These are phyloP conservation scores for Ettlia oleoabundans DNA, from an alignment of 139 green algal species.

Conservation along the genomic window DNA sequence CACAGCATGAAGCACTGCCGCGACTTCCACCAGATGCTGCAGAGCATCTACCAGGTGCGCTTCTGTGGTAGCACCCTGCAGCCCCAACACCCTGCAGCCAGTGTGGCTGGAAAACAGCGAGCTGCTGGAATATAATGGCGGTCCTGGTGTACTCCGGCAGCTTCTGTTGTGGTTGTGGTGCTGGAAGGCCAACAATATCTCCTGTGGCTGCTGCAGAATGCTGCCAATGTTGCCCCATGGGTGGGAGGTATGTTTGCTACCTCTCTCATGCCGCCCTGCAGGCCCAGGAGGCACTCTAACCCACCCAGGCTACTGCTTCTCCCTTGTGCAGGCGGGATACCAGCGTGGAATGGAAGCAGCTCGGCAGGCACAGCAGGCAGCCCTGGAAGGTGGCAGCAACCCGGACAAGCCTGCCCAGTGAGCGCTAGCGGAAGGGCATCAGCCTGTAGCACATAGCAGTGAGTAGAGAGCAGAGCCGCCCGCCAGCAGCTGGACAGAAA, in stretches of 20 bases:
- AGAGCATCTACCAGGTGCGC: constrained; percentile 16
- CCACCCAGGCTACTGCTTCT: background rate
- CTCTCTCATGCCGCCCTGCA: no score
- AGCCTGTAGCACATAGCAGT: no score
- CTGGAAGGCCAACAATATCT: no score
- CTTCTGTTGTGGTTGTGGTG: no score
- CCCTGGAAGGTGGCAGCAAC: background rate
- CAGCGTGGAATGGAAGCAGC: constrained; percentile 12
- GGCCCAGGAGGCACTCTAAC: background rate
- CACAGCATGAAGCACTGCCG: constrained; percentile 21
- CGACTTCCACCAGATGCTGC: constrained; percentile 14
- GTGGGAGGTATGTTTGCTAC: no score
- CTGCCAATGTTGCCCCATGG: no score
- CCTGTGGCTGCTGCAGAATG: no score
- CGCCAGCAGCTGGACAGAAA: no score
- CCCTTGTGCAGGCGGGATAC: constrained; percentile 21
- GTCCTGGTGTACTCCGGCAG: background rate
- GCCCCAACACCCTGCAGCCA: background rate
- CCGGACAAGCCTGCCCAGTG: no score
- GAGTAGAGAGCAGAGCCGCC: no score
- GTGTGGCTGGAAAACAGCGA: background rate
- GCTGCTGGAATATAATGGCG: background rate
- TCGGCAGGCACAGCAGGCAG: background rate
- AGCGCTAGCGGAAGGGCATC: no score
- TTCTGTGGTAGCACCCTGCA: no score